Evolutionary conservation across 192 early-diverging fungal species (phyloP), one percentile per base, ranked within the genome.

Genomic region (Coemansia sp.): DNA sequence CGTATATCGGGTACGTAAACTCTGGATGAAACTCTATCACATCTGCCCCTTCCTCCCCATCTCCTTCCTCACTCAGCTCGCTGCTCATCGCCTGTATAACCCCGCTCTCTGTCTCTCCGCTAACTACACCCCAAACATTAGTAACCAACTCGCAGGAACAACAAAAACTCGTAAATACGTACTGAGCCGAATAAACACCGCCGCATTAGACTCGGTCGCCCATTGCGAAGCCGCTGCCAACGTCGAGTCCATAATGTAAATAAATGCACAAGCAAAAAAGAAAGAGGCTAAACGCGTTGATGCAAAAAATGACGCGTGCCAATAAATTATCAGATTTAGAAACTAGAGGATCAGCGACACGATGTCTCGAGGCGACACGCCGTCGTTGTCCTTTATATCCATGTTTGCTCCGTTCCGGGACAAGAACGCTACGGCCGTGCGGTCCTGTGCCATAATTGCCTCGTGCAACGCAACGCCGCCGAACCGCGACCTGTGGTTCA

Each of bases 1-100:
- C 93, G 81, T 93, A 97, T 24, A 97, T 84, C 17, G 88, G 88
- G 73, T 97, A 94, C 4, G 93, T 94, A 65, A 89, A 97, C 29
- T 80, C 83, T 12, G 95, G 95, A 59, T 89, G 85, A 76, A 96
- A 94, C 64, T 75, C 60, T 60, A 81, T 72, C 24, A 75, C 64
- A 45, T 80, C 77, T 5, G 72, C 72, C 1, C 77, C 69, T 25
- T 62, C 60, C 10, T 62, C 32, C 4, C 8, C 27, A 19, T 76
- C 73, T 2, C 71, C 67, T 0, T 73, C 80, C 0, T 70, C 83
- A 9, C 79, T 72, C 3, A 64, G 64, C 9, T 69, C 55, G 49
- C 47, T 63, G 21, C 59, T 38, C 38, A 81, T 55, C 19, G 69
- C 65, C 55, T 67, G 64, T 5, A 75, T 58, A 48, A 76, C 71